Evolutionary conservation across 495 filamentous ascomycete species (phyloP), one percentile per base, ranked within the genome.

Genomic region (Cairneyella variabilis): DNA sequence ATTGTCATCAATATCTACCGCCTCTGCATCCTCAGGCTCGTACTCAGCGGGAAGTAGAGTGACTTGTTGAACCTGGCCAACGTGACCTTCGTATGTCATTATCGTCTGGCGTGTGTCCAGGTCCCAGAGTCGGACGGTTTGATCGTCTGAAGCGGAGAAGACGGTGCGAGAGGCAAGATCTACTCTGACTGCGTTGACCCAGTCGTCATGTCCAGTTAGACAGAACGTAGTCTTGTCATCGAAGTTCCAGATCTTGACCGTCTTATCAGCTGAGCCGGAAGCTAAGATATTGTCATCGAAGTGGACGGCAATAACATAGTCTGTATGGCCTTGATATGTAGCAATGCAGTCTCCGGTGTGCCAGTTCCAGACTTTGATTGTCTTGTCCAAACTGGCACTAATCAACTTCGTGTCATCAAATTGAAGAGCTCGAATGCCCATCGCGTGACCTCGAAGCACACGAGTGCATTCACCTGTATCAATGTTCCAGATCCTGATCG

Each of bases 291-390:
- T 85, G 3, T 76, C 80, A 44, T 91, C 86, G 64, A 95, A 96
- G 67, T 97, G 88, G 7, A 98, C 72, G 23, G 83, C 81, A 53
- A 97, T 86, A 17, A 99, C 82, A 11, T 90, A 91, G 36, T 78
- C 84, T 8, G 75, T 80, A 63, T 97, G 93, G 3, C 84, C 84
- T 8, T 76, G 77, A 30, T 91, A 83, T 1, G 84, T 95, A 12
- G 85, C 88, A 38, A 96, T 77, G 63, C 88, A 95, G 60, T 89
- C 82, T 38, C 93, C 93, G 0, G 91, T 97, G 36, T 86, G 79
- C 90, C 91, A 97, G 59, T 97, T 96, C 95, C 93, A 99, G 25
- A 97, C 81, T 65, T 88, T 88, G 50, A 99, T 69, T 16, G 82
- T 95, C 48, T 78, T 69, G 64, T 96, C 91, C 43, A 95, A 69